Percentiles rank a stretch among this genome's conserved stretches.
Evolutionary conservation across 768 basidiomycete species (phyloP).

Genomic region (Termitomyces sp.): DNA sequence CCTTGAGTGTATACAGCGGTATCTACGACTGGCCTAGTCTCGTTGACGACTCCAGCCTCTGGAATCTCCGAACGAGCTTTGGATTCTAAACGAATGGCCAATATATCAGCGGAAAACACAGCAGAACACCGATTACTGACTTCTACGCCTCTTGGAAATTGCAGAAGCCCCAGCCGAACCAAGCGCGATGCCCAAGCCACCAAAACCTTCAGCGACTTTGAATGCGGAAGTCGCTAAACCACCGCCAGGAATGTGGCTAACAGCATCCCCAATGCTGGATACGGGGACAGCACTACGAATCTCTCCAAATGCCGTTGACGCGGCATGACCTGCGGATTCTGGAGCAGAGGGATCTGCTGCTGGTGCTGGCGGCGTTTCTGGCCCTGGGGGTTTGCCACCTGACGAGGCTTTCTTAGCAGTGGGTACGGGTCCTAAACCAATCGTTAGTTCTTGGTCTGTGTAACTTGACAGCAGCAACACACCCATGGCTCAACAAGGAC

Average conservation of each 20-base stretch:
- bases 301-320: neutral
- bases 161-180: conserved; percentile 1
- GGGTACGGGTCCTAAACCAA: neutral
- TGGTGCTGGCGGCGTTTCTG: neutral
- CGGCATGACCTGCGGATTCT: neutral
- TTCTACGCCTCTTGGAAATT: neutral
- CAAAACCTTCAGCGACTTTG: conserved; percentile 5
- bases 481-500: neutral
- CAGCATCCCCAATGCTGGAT: neutral
- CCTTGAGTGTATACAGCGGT: neutral
- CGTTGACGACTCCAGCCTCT: neutral
- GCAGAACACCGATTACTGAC: neutral
- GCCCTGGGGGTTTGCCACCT: neutral
- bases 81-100: neutral
- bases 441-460: neutral
- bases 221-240: conserved; percentile 2
- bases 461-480: neutral
- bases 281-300: conserved; percentile 1
- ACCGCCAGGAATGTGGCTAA: neutral
- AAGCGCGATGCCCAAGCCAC: neutral
- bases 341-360: neutral
- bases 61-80: neutral
- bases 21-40: neutral
- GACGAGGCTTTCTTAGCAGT: neutral
- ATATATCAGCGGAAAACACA: neutral